phyloP scores from a whole-genome alignment of 768 basidiomycete species.

The Flagelloscypha sp. region DNA sequence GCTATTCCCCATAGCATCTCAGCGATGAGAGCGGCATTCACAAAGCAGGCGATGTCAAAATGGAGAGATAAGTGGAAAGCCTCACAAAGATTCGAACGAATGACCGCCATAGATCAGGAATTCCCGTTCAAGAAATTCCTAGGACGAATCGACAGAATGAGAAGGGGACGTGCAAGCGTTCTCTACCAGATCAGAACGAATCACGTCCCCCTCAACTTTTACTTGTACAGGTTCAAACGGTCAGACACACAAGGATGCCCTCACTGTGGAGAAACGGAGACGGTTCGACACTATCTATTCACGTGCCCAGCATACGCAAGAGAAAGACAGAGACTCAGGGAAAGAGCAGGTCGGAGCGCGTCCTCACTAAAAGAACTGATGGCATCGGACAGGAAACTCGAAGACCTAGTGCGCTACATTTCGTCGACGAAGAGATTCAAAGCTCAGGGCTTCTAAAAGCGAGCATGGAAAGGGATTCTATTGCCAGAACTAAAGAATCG shows the following conservation, averaged over 20 bases:
- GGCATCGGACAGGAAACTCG: no score
- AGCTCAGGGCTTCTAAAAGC: no score
- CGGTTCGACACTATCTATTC: no score
- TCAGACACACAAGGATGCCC: conserved; percentile 13
- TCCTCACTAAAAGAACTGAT: no score
- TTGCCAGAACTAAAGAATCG: no score
- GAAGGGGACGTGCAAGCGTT: conserved; percentile 8
- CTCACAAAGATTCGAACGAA: conserved; percentile 3
- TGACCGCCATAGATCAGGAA: conserved; percentile 7
- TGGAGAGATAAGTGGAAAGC: conserved; percentile 9
- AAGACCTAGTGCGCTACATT: no score
- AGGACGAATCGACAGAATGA: not conserved
- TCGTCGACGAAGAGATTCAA: no score
- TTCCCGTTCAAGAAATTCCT: conserved; percentile 9
- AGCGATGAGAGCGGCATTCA: conserved; percentile 7
- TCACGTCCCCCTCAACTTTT: conserved; percentile 21
- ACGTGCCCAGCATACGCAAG: no score
- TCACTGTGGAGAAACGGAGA: no score
- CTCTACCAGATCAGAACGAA: conserved; percentile 24
- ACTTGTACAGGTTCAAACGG: conserved; percentile 17
- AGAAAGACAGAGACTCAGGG: no score
- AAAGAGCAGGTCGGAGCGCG: no score
- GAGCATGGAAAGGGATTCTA: no score
- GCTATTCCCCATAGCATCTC: conserved; percentile 13
- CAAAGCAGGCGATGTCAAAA: not conserved